These are phyloP conservation scores for Arthrinium phaeospermum DNA, from an alignment of 2,329 filamentous ascomycete species.

Conservation along the genomic window DNA sequence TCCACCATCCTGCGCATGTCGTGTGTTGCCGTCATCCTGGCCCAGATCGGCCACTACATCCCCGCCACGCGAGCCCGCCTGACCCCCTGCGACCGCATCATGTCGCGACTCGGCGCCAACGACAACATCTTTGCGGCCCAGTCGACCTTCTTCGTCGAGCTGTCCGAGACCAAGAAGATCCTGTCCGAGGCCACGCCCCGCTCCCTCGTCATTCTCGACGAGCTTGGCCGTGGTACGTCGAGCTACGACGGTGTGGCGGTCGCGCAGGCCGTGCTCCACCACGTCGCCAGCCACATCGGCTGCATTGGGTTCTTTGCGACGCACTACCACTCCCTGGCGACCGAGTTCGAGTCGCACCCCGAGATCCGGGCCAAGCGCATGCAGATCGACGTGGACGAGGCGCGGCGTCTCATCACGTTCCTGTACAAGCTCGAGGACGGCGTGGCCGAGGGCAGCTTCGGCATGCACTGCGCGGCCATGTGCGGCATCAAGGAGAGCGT, in stretches of 20 bases:
- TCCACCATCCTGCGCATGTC: constrained; percentile 97
- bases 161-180: constrained; percentile 98
- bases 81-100: constrained; percentile 94
- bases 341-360: constrained; percentile 88
- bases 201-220: constrained; percentile 94
- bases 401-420: constrained; percentile 87
- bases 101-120: constrained; percentile 96
- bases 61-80: constrained; percentile 82
- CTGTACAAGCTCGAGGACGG: constrained; percentile 92
- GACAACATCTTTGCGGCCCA: constrained; percentile 99
- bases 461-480: constrained; percentile 99
- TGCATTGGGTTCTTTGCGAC: constrained; percentile 97
- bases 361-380: constrained; percentile 88
- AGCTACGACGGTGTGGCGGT: constrained; percentile 97
- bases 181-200: constrained; percentile 91
- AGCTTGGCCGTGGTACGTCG: constrained; percentile 91
- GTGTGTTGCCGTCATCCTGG: constrained; percentile 95
- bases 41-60: constrained; percentile 92
- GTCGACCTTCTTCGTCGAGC: constrained; percentile 96
- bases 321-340: constrained; percentile 92
- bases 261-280: constrained; percentile 95
- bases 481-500: constrained; percentile 87
- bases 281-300: constrained; percentile 90
- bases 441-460: constrained; percentile 94
- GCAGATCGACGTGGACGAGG: constrained; percentile 92